phyloP scores from a whole-genome alignment of 129 eudicot species.

The Logfia minima region DNA sequence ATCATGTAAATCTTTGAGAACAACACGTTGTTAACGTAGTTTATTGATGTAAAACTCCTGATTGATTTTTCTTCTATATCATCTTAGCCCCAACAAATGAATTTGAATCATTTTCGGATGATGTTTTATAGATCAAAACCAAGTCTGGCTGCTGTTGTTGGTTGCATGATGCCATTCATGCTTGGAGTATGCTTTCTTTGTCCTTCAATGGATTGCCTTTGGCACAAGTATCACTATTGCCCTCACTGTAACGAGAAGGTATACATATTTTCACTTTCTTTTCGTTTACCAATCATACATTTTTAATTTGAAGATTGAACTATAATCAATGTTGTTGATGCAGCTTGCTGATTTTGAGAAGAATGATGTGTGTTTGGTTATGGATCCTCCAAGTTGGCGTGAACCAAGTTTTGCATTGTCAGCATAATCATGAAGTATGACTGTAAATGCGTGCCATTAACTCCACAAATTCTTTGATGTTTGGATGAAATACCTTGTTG shows the following conservation, averaged over 20 bases:
- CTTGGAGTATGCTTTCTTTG: constrained; percentile 93
- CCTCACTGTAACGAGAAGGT: constrained; percentile 91
- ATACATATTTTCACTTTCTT: neutral
- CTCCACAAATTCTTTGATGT: constrained; percentile 1
- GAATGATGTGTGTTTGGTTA: constrained; percentile 69
- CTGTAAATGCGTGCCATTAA: neutral
- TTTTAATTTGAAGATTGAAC: neutral
- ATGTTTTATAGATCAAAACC: constrained; percentile 63
- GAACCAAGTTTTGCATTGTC: constrained; percentile 80
- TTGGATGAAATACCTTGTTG: constrained; percentile 24
- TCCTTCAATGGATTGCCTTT: constrained; percentile 95
- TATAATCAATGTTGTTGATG: neutral
- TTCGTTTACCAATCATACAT: no score
- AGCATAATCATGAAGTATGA: constrained; percentile 24
- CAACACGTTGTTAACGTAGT: no score
- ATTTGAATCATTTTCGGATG: neutral
- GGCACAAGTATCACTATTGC: constrained; percentile 97
- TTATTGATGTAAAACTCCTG: no score
- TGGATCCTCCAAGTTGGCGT: constrained; percentile 88
- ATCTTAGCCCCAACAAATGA: neutral
- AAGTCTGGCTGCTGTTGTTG: constrained; percentile 87
- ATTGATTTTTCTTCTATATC: neutral
- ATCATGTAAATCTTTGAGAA: no score
- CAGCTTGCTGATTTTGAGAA: constrained; percentile 92
- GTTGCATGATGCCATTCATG: constrained; percentile 92